Evolutionary conservation across 805 yeast species (phyloP).

Genomic region (Saitoella complicata): DNA sequence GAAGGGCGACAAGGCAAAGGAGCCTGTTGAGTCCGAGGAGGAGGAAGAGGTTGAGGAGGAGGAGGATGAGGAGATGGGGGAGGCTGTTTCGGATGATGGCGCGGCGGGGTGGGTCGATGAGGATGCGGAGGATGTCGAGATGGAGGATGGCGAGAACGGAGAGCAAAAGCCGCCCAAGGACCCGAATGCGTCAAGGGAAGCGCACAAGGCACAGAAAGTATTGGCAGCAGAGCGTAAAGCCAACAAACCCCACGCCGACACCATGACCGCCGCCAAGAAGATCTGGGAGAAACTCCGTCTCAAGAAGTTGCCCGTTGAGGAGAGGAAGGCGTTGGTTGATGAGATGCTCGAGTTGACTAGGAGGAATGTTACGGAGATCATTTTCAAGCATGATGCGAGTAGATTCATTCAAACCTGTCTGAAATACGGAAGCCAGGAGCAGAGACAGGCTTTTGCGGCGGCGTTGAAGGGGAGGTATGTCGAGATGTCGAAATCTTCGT

Average conservation of each 20-base stretch:
- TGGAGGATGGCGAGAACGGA: conserved; percentile 2
- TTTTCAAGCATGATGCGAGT: conserved; percentile 89
- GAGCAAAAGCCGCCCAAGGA: conserved; percentile 8
- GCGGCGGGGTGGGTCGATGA: conserved; percentile 3
- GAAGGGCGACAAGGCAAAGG: too few relatives aligned
- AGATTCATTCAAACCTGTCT: conserved; percentile 89
- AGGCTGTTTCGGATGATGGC: background rate
- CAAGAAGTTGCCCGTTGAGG: conserved; percentile 55
- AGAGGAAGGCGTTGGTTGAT: conserved; percentile 60
- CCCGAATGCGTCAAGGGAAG: conserved; percentile 37
- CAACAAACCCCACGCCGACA: conserved; percentile 71
- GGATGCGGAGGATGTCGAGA: background rate
- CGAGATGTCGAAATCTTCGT: conserved; percentile 74
- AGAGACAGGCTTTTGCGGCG: conserved; percentile 52
- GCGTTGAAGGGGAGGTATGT: conserved; percentile 63
- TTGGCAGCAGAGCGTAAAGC: conserved; percentile 68
- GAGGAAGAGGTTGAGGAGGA: background rate
- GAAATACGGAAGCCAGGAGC: conserved; percentile 65
- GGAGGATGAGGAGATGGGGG: conserved; percentile 2
- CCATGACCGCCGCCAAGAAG: conserved; percentile 68
- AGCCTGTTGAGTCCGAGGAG: background rate
- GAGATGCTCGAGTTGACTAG: conserved; percentile 75
- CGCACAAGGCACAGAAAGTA: conserved; percentile 71
- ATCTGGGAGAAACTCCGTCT: conserved; percentile 87
- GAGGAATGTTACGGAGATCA: conserved; percentile 66